phyloP scores from a whole-genome alignment of 1,284 basidiomycete species.

The Rhodotorula sp. region DNA sequence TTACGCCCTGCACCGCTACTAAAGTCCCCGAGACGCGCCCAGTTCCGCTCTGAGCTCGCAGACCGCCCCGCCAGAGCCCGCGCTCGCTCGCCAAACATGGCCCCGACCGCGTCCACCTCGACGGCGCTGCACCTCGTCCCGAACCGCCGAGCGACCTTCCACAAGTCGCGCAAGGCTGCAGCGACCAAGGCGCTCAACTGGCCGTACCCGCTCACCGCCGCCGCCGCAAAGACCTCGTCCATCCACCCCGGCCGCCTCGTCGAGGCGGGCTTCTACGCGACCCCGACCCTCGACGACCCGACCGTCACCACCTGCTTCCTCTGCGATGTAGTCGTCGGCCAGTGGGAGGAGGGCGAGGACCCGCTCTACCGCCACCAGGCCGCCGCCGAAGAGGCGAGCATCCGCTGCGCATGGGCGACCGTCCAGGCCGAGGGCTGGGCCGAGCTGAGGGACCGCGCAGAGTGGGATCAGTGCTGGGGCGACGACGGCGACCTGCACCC shows the following conservation, averaged over 20 bases:
- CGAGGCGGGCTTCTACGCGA: slow-evolving; percentile 33
- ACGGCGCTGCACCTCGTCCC: slow-evolving; percentile 15
- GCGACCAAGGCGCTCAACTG: slow-evolving; percentile 25
- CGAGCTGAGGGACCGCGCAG: neutral
- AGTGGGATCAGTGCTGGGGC: slow-evolving; percentile 24
- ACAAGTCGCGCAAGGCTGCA: slow-evolving; percentile 34
- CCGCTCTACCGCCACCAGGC: slow-evolving; percentile 22
- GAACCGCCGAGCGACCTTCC: slow-evolving; percentile 29
- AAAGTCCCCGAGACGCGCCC: too few relatives aligned
- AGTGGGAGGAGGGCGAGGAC: slow-evolving; percentile 34
- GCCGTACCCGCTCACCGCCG: slow-evolving; percentile 28
- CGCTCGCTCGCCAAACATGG: slow-evolving; percentile 7
- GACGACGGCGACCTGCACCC: slow-evolving; percentile 9
- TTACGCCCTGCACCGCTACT: too few relatives aligned
- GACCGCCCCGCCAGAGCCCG: neutral
- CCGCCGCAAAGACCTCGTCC: slow-evolving; percentile 11
- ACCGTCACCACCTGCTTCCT: slow-evolving; percentile 36
- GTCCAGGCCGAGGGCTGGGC: slow-evolving; percentile 13
- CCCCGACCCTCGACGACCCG: slow-evolving; percentile 21
- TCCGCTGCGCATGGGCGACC: slow-evolving; percentile 19
- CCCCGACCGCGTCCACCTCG: slow-evolving; percentile 9
- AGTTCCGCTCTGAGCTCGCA: neutral
- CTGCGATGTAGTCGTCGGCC: slow-evolving; percentile 23
- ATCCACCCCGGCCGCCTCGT: slow-evolving; percentile 37
- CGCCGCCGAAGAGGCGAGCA: slow-evolving; percentile 13